Evolutionary conservation across 192 early-diverging fungal species (phyloP).

Genomic region (Backusella morwellensis): DNA sequence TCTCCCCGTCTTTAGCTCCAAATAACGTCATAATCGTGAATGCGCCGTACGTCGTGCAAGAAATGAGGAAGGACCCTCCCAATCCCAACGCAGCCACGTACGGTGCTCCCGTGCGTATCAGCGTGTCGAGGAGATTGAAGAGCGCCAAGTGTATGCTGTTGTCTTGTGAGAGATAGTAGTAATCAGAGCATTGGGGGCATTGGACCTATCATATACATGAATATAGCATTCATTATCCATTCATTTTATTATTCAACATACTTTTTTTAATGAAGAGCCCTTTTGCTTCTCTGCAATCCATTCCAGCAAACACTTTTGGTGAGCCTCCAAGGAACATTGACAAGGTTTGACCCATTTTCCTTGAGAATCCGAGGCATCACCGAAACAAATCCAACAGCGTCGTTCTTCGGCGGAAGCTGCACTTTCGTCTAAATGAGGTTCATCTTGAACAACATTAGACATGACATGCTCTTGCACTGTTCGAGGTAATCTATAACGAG

Average conservation of each 20-base stretch:
- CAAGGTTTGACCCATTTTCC: constrained; percentile 72
- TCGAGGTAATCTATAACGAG: background rate
- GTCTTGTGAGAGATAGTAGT: constrained; percentile 60
- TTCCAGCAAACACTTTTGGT: constrained; percentile 73
- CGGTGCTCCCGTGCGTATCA: constrained; percentile 59
- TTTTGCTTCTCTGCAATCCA: constrained; percentile 72
- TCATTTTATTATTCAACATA: background rate
- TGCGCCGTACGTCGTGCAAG: constrained; percentile 66
- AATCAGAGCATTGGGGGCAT: constrained; percentile 66
- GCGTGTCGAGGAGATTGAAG: constrained; percentile 51
- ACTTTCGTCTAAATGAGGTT: background rate
- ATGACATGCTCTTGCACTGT: background rate
- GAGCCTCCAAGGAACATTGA: constrained; percentile 69
- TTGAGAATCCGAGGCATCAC: constrained; percentile 56
- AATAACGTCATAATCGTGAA: constrained; percentile 66
- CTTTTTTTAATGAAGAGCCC: constrained; percentile 46
- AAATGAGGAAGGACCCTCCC: constrained; percentile 60
- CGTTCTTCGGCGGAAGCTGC: constrained; percentile 24
- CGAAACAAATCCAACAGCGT: constrained; percentile 76
- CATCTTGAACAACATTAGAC: background rate
- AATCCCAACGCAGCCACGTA: constrained; percentile 59
- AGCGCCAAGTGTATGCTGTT: constrained; percentile 49
- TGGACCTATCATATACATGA: constrained; percentile 42
- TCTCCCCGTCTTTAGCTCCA: constrained; percentile 59
- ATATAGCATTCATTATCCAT: background rate